Evolutionary conservation across 2,329 filamentous ascomycete species (phyloP).

Genomic region (Fusarium sp.): DNA sequence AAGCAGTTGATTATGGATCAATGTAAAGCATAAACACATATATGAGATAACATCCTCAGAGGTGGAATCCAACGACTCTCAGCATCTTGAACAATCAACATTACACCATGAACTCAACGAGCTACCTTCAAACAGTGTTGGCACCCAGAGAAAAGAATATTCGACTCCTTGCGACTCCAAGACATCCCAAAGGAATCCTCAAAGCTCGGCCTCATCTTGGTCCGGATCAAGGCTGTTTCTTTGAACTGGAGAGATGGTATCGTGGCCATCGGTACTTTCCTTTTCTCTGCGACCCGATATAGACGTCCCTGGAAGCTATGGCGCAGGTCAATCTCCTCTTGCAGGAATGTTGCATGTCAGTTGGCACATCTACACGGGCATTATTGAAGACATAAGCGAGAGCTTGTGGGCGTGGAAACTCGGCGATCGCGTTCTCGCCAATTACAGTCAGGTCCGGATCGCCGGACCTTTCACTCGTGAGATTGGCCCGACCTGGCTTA

Average conservation of each 20-base stretch:
- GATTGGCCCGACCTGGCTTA: not conserved
- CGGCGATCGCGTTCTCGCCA: not conserved
- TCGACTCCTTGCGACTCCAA: not conserved
- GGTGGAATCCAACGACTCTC: rapidly evolving
- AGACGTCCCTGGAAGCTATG: not conserved
- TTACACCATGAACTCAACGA: no score
- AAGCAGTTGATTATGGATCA: no score
- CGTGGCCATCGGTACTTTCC: not conserved
- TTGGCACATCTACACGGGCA: not conserved
- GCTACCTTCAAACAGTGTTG: not conserved
- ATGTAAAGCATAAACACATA: no score
- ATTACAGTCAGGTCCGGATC: not conserved
- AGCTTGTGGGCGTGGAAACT: not conserved
- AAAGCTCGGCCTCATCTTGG: not conserved
- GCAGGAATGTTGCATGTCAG: no score
- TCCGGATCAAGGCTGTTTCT: not conserved
- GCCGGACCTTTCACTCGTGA: not conserved
- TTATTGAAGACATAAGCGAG: not conserved
- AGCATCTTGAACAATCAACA: no score
- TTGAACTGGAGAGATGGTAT: constrained; percentile 1
- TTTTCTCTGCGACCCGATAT: not conserved
- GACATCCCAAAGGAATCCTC: not conserved
- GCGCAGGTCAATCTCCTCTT: not conserved
- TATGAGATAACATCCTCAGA: no score
- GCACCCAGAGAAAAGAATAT: not conserved